Percentiles rank a stretch among this genome's conserved stretches.
Evolutionary conservation across 2,329 filamentous ascomycete species (phyloP).

Genomic region (Stachybotrys chartarum): DNA sequence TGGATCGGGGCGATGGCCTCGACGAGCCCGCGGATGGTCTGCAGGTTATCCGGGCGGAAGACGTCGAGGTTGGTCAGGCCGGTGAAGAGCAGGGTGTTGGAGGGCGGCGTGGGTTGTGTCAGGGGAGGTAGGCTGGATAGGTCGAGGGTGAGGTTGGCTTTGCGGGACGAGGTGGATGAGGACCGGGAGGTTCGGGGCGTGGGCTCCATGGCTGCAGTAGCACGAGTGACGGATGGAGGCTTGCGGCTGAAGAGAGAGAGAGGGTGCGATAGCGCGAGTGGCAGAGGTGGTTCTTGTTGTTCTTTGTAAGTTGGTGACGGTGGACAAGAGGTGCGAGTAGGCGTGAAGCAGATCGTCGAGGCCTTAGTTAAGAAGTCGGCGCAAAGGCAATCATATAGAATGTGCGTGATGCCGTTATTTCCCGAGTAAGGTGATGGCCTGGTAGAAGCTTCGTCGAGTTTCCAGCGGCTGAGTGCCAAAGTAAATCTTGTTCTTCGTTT

Average conservation of each 20-base stretch:
- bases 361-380: no score
- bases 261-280: no score
- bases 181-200: slow-evolving; percentile 30
- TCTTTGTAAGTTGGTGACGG: no score
- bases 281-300: no score
- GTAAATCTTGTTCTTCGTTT: no score
- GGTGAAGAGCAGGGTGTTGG: slow-evolving; percentile 80
- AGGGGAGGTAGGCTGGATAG: slow-evolving; percentile 65
- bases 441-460: no score
- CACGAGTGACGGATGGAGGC: slow-evolving; percentile 22
- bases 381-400: no score
- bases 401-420: no score
- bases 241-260: background rate
- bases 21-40: slow-evolving; percentile 66
- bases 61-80: slow-evolving; percentile 67
- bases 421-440: no score
- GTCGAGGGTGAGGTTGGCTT: slow-evolving; percentile 59
- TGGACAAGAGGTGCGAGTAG: no score
- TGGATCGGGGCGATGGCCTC: slow-evolving; percentile 63
- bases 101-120: slow-evolving; percentile 63
- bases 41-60: slow-evolving; percentile 67
- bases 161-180: slow-evolving; percentile 39
- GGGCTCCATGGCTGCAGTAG: slow-evolving; percentile 16
- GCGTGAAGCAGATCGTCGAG: no score
- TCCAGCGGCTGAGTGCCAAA: no score